phyloP scores from a whole-genome alignment of 305 asterid species.

The Fraxinus nigra region DNA sequence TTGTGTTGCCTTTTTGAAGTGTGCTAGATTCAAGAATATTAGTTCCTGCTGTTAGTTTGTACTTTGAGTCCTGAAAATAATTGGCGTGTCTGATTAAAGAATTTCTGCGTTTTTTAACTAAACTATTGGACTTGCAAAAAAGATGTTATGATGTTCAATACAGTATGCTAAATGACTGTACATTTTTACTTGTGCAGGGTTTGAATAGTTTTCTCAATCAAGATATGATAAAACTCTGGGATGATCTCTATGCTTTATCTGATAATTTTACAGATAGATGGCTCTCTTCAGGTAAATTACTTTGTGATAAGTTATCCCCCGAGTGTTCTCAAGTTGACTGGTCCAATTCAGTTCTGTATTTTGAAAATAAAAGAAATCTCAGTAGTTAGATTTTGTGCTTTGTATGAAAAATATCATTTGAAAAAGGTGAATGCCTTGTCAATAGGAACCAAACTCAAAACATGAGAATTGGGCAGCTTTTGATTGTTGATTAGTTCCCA shows the following conservation, averaged over 20 bases:
- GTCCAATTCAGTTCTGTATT: not conserved
- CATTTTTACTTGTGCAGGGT: slow-evolving; percentile 53
- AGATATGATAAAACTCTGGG: slow-evolving; percentile 61
- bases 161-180: slow-evolving; percentile 1
- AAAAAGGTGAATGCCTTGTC: slow-evolving; percentile 7
- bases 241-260: slow-evolving; percentile 65
- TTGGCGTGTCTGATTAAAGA: slow-evolving; percentile 16
- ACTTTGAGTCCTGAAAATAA: slow-evolving; percentile 9
- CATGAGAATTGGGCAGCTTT: not conserved
- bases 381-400: not conserved
- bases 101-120: not conserved
- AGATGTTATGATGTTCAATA: not conserved
- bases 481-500: not conserved
- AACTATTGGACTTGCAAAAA: not conserved
- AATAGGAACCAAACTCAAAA: not conserved
- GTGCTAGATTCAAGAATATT: not conserved
- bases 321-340: slow-evolving; percentile 6
- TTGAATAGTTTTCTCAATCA: slow-evolving; percentile 51
- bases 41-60: not conserved
- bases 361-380: not conserved
- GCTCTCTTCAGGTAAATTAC: slow-evolving; percentile 77
- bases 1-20: not conserved
- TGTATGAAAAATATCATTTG: not conserved
- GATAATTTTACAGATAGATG: slow-evolving; percentile 82
- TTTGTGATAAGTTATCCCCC: slow-evolving; percentile 12